These are phyloP conservation scores for Neopestalotiopsis clavispora DNA, from an alignment of 2,329 filamentous ascomycete genomes.

Conservation along the genomic window DNA sequence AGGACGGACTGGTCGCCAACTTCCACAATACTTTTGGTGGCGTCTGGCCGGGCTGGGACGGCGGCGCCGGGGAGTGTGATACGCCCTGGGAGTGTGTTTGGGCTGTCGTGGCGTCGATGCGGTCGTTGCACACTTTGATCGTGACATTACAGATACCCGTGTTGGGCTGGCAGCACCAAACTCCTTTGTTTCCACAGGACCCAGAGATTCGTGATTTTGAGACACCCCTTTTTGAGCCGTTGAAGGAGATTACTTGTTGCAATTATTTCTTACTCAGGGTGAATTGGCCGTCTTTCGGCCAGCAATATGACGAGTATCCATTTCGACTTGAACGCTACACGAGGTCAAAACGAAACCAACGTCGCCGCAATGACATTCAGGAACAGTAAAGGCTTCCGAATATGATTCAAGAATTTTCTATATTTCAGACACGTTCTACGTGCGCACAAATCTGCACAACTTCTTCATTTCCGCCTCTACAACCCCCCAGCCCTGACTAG, in stretches of 20 bases:
- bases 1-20: background rate
- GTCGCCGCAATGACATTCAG: background rate
- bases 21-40: constrained; percentile 14
- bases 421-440: too few species aligned
- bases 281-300: background rate
- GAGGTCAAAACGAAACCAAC: background rate
- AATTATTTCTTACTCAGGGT: constrained; percentile 12
- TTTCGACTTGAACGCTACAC: constrained; percentile 9
- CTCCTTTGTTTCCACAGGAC: too few species aligned
- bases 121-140: constrained; percentile 11
- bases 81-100: constrained; percentile 15
- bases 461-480: background rate
- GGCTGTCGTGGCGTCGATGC: constrained; percentile 3
- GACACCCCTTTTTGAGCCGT: background rate
- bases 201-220: background rate
- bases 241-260: constrained; percentile 4
- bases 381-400: too few species aligned
- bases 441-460: too few species aligned
- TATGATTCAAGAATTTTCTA: too few species aligned
- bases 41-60: constrained; percentile 12
- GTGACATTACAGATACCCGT: constrained; percentile 8
- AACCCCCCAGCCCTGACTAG: constrained; percentile 20
- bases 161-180: too few species aligned
- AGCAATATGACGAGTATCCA: background rate
- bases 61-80: background rate